Evolutionary conservation across 345 rosid genomes (phyloP).

Genomic region (Citropsis articulata): DNA sequence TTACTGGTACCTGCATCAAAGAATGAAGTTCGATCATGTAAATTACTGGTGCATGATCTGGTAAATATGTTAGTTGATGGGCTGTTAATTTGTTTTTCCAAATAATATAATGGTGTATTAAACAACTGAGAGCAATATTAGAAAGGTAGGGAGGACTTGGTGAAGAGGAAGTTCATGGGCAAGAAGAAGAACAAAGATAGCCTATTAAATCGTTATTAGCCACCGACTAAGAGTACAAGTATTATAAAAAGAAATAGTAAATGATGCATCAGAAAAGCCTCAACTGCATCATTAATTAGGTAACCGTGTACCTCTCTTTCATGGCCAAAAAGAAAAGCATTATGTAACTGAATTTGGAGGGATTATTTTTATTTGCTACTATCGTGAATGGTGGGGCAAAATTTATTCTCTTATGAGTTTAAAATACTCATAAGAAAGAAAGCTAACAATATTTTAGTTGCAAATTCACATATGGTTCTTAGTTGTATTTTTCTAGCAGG

Average conservation of each 20-base stretch:
- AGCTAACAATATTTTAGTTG: neutral
- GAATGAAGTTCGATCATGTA: constrained; percentile 1
- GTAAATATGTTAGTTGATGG: neutral
- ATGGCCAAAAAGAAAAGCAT: neutral
- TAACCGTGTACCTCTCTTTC: neutral
- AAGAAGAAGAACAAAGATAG: neutral
- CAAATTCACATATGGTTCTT: neutral
- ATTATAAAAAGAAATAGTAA: constrained; percentile 16
- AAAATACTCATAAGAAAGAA: neutral
- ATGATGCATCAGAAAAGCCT: constrained; percentile 11
- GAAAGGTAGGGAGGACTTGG: neutral
- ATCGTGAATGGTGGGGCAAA: constrained; percentile 14
- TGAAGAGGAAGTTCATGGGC: neutral
- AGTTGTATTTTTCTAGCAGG: constrained; percentile 3
- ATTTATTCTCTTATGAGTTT: constrained; percentile 3
- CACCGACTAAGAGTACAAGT: constrained; percentile 20
- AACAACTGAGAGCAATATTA: neutral
- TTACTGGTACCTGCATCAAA: neutral
- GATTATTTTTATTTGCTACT: constrained; percentile 4
- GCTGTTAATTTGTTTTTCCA: neutral
- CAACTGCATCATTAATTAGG: neutral
- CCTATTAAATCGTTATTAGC: neutral
- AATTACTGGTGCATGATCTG: neutral
- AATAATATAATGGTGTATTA: neutral
- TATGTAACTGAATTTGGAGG: constrained; percentile 5